Percentiles rank a stretch among this genome's conserved stretches.
These are phyloP conservation scores for Pleurotus salmoneostramineus DNA, from an alignment of 768 basidiomycete species.

Conservation along the genomic window DNA sequence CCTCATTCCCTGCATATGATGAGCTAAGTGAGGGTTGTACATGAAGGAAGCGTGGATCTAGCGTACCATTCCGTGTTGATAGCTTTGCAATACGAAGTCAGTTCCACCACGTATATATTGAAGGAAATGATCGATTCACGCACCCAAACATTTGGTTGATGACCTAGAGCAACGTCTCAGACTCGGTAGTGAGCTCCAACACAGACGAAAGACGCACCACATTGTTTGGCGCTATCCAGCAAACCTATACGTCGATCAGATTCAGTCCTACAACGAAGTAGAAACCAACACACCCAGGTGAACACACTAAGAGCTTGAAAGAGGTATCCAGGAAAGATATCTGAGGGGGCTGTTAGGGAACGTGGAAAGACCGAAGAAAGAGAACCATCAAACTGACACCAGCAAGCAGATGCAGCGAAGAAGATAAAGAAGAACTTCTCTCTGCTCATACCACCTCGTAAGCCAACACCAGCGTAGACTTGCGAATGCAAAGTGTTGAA, in stretches of 20 bases:
- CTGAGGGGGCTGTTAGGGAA: neutral
- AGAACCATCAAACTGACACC: conserved; percentile 37
- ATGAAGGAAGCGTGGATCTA: neutral
- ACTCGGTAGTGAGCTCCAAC: neutral
- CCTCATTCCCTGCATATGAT: conserved; percentile 20
- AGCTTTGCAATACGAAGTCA: conserved; percentile 6
- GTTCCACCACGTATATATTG: neutral
- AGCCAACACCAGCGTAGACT: conserved; percentile 61
- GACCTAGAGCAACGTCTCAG: conserved; percentile 12
- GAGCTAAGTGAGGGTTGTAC: conserved; percentile 48
- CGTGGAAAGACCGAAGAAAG: neutral
- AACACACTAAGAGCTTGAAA: conserved; percentile 64
- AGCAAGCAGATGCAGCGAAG: conserved; percentile 51
- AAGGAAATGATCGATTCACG: conserved; percentile 36
- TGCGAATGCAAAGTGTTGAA: conserved; percentile 84
- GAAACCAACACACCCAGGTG: conserved; percentile 35
- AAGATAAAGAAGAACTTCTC: conserved; percentile 74
- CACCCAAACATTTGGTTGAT: conserved; percentile 80
- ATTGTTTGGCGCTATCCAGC: conserved; percentile 69
- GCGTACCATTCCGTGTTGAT: conserved; percentile 15
- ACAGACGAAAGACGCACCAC: conserved; percentile 16
- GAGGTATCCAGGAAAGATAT: conserved; percentile 66
- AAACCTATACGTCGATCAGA: conserved; percentile 10
- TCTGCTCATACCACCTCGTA: conserved; percentile 62
- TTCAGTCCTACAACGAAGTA: neutral